Evolutionary conservation across 164 flowering plant species (phyloP).

Genomic region (Cinnamomum micranthum): DNA sequence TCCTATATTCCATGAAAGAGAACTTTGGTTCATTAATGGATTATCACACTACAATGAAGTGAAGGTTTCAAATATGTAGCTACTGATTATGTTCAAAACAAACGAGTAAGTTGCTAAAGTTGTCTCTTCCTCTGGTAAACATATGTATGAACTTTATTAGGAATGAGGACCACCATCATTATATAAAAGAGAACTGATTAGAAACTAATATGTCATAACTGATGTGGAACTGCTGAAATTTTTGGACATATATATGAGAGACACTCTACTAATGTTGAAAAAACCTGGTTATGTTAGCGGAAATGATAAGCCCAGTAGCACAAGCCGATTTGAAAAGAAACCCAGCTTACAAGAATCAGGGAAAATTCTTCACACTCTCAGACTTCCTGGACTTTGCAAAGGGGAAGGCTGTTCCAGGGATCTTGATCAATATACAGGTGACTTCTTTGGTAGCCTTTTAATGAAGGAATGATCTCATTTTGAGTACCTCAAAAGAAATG

Average conservation of each 20-base stretch:
- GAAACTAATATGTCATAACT: neutral
- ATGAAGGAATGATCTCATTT: no score
- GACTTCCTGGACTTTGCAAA: constrained; percentile 20
- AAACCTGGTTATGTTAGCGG: constrained; percentile 43
- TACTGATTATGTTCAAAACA: no score
- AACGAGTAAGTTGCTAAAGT: no score
- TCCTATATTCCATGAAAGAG: no score
- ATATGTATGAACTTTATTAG: no score
- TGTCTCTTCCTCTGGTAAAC: no score
- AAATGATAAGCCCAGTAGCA: constrained; percentile 32
- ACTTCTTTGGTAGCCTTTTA: neutral
- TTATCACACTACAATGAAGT: no score
- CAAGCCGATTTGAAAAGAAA: constrained; percentile 31
- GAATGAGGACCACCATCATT: no score
- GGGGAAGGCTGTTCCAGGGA: constrained; percentile 11
- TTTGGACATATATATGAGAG: neutral
- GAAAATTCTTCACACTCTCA: constrained; percentile 14
- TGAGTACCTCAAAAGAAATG: no score
- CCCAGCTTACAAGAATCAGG: constrained; percentile 17
- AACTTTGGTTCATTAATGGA: no score
- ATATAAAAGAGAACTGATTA: neutral
- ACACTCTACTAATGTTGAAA: neutral
- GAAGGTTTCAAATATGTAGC: no score
- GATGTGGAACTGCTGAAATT: neutral
- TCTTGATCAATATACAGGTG: constrained; percentile 18